Evolutionary conservation across 2,329 filamentous ascomycete species (phyloP).

Genomic region (Colletotrichum tamarilloi): DNA sequence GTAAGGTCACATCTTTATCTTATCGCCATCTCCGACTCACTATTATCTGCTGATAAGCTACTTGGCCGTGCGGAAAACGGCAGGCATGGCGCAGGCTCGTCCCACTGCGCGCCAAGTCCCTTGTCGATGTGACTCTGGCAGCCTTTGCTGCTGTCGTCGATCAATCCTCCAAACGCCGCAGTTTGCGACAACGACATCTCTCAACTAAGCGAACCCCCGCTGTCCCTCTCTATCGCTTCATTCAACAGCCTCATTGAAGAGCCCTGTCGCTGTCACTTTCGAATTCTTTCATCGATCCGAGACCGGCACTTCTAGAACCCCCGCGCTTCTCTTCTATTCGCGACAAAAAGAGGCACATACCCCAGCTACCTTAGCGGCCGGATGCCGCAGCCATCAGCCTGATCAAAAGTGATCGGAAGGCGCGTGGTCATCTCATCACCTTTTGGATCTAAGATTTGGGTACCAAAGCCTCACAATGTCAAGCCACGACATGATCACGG

Average conservation of each 20-base stretch:
- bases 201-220: slow-evolving; percentile 4
- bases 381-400: background rate
- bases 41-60: background rate
- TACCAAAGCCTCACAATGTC: slow-evolving; percentile 45
- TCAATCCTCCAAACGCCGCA: slow-evolving; percentile 14
- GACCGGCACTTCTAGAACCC: background rate
- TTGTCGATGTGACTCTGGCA: background rate
- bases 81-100: slow-evolving; percentile 1
- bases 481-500: slow-evolving; percentile 68
- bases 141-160: slow-evolving; percentile 6
- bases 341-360: background rate
- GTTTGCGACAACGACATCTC: slow-evolving; percentile 12
- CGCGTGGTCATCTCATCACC: background rate
- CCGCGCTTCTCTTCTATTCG: background rate
- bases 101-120: slow-evolving; percentile 7
- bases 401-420: slow-evolving; percentile 1
- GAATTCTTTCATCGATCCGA: background rate
- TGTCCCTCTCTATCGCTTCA: background rate
- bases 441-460: background rate
- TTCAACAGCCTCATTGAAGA: background rate
- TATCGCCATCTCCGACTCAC: background rate
- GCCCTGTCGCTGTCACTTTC: background rate
- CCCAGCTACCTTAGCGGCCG: background rate
- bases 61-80: background rate
- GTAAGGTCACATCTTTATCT: slow-evolving; percentile 31